These are phyloP conservation scores for Cercis canadensis DNA, from an alignment of 306 rosid species.

Conservation along the genomic window DNA sequence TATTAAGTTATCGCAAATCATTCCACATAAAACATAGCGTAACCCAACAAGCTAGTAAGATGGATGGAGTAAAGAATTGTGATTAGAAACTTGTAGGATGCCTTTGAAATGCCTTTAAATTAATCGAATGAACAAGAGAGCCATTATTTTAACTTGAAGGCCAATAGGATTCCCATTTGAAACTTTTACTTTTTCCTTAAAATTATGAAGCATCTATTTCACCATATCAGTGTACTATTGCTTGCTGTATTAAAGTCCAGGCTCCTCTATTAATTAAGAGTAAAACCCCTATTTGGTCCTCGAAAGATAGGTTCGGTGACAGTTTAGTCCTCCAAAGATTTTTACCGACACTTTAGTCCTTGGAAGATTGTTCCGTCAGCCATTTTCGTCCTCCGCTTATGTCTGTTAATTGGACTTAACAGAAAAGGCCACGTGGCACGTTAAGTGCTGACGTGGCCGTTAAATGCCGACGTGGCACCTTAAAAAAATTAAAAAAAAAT, in stretches of 20 bases:
- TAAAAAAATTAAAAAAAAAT: no score
- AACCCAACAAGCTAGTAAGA: neutral
- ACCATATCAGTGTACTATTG: constrained; percentile 8
- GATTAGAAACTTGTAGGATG: constrained; percentile 18
- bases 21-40: neutral
- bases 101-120: neutral
- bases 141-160: neutral
- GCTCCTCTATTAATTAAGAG: no score
- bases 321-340: no score
- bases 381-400: no score
- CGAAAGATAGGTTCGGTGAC: no score
- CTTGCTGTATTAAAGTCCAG: neutral
- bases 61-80: neutral
- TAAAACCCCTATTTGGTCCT: no score
- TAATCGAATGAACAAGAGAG: neutral
- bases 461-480: no score
- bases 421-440: no score
- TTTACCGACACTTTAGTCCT: no score
- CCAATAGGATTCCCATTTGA: constrained; percentile 20
- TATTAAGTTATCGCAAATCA: neutral
- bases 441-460: no score
- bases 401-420: no score
- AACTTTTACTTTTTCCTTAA: neutral
- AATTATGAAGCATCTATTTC: constrained; percentile 37
- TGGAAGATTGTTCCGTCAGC: no score